Percentiles rank a stretch among this genome's conserved stretches.
Conservation (phyloP, 176 grass and related monocot species). For the Themeda triandra region DNA sequence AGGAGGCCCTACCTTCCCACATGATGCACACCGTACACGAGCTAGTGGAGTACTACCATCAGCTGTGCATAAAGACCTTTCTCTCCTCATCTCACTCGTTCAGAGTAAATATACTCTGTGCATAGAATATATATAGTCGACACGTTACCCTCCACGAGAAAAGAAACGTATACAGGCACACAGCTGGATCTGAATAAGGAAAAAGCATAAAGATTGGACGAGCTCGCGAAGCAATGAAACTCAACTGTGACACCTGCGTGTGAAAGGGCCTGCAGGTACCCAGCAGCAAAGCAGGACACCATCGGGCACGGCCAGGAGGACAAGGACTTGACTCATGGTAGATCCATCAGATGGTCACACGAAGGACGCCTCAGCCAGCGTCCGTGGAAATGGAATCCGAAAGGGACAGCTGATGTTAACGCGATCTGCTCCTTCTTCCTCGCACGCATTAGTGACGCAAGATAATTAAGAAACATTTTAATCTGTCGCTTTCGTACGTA, state of each 20-base stretch:
- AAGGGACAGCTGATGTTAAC: too few relatives aligned
- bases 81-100: background rate
- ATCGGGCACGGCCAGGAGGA: too few relatives aligned
- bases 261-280: background rate
- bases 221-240: background rate
- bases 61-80: background rate
- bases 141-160: background rate
- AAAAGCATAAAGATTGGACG: background rate
- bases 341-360: background rate
- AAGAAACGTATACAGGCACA: background rate
- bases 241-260: background rate
- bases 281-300: too few relatives aligned
- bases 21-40: background rate
- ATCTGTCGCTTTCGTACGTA: background rate
- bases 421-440: background rate
- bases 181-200: background rate
- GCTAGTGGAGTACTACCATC: background rate
- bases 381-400: too few relatives aligned
- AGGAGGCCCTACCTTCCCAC: background rate
- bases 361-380: background rate
- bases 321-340: too few relatives aligned
- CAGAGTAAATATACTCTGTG: too few relatives aligned
- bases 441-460: background rate
- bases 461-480: background rate
- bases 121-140: background rate